Evolutionary conservation across 2,329 filamentous ascomycete genomes (phyloP), one percentile per base, ranked within the genome.

Genomic region (Stylonectria norvegica): DNA sequence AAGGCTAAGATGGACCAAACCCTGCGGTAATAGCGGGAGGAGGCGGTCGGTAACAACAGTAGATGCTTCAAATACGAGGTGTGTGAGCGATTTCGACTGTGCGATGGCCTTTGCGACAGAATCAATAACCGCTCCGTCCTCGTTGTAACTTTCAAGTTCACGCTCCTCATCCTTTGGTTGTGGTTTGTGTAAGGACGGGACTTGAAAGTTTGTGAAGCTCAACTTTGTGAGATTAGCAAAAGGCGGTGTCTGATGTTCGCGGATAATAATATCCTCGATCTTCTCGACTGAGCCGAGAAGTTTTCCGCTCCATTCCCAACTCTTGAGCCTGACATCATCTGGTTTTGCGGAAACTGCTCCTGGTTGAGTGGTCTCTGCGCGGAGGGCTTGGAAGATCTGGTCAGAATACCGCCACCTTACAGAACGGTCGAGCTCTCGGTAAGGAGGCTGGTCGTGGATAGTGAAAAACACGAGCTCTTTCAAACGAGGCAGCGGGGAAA

Each of bases 61-160:
- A 30, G 84, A 94, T 6, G 83, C 84, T 56, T 90, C 81, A 49
- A 96, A 82, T 2, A 81, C 71, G 9, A 96, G 67, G 39, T 82
- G 76, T 39, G 74, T 74, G 5, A 97, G 69, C 2, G 75, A 64
- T 1, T 81, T 76, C 7, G 96, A 71, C 17, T 60, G 52, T 1
- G 54, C 52, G 25, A 69, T 63, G 14, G 66, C 59, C 11, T 50
- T 37, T 5, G 58, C 64, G 20, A 66, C 47, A 14, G 57, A 53
- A 16, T 63, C 60, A 19, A 68, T 58, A 23, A 75, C 65, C 36
- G 70, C 68, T 2, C 67, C 64, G 8, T 75, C 65, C 20, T 70
- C 64, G 11, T 63, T 61, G 35, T 72, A 56, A 15, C 58, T 43
- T 20, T 56, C 42, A 20, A 57, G 22, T 28, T 63, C 59, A 9